Evolutionary conservation across 2,329 filamentous ascomycete species (phyloP), one percentile per base, ranked within the genome.

Genomic region (Trichoderma pleuroti): DNA sequence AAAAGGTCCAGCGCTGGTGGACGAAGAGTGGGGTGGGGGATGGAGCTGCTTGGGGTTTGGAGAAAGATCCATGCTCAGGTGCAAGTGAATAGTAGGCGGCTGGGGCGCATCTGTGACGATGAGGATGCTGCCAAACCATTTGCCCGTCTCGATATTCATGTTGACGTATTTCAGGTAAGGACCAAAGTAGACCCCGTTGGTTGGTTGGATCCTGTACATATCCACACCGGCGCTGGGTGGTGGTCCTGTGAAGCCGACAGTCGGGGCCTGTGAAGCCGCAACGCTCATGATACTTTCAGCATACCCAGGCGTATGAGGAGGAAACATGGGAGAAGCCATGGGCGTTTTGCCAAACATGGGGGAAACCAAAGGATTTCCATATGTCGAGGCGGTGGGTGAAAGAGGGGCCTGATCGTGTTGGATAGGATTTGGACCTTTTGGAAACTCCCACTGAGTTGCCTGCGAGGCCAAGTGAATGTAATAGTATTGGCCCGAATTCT

Each of bases 401-500:
- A 98, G 83, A 0, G 95, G 95, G 18, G 90, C 86, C 16, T 92
- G 87, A 72, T 97, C 94, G 73, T 97, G 88, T 73, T 93, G 92
- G 68, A 98, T 86, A 1, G 95, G 95, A 28, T 93, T 97, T 0
- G 94, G 94, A 0, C 95, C 95, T 82, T 98, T 98, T 32, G 96
- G 96, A 75, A 98, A 98, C 77, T 99, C 96, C 96, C 96, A 99
- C 79, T 99, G 96, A 0, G 96, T 99, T 3, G 94, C 93, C 78
- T 98, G 96, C 0, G 93, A 94, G 1, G 94, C 92, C 34, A 99
- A 86, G 80, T 99, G 96, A 72, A 99, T 99, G 78, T 99, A 99
- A 81, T 99, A 99, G 81, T 98, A 99, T 78, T 98, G 95, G 1
- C 96, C 96, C 2, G 95, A 98, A 78, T 92, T 97, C 74, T 93